Evolutionary conservation across 1,139 yeast species (phyloP).

Genomic region (Kodamaea suecica): DNA sequence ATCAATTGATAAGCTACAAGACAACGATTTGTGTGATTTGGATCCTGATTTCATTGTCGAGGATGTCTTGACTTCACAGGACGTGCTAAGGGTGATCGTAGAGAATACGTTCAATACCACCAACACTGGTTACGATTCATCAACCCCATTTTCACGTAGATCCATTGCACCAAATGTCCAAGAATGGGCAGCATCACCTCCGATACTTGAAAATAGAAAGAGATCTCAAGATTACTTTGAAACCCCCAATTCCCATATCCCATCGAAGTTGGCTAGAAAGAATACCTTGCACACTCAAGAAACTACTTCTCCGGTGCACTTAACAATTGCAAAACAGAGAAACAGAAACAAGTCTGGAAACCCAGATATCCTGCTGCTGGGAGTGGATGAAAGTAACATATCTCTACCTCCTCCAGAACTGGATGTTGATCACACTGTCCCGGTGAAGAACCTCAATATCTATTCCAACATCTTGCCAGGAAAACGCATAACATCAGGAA

Average conservation of each 20-base stretch:
- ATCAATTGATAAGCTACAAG: slow-evolving; percentile 58
- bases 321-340: slow-evolving; percentile 10
- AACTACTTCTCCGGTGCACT: slow-evolving; percentile 7
- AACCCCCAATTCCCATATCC: slow-evolving; percentile 25
- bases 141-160: slow-evolving; percentile 12
- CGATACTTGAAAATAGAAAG: slow-evolving; percentile 18
- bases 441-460: slow-evolving; percentile 14
- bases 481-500: slow-evolving; percentile 63
- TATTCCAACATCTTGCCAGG: slow-evolving; percentile 24
- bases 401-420: slow-evolving; percentile 39
- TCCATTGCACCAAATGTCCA: slow-evolving; percentile 5
- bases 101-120: slow-evolving; percentile 21
- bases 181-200: slow-evolving; percentile 9
- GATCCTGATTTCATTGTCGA: slow-evolving; percentile 69
- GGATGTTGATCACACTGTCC: slow-evolving; percentile 22
- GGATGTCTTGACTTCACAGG: slow-evolving; percentile 59
- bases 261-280: slow-evolving; percentile 18
- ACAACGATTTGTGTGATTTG: slow-evolving; percentile 62
- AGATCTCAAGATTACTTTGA: slow-evolving; percentile 27
- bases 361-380: slow-evolving; percentile 5
- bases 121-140: neutral
- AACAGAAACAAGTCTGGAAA: neutral
- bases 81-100: slow-evolving; percentile 54
- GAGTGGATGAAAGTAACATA: slow-evolving; percentile 20
- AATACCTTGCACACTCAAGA: neutral